A percentile compares a stretch with the other conserved stretches of the same genome.
These are phyloP conservation scores for Gomphus bonarii DNA, from an alignment of 1,284 basidiomycete genomes.

Conservation along the genomic window DNA sequence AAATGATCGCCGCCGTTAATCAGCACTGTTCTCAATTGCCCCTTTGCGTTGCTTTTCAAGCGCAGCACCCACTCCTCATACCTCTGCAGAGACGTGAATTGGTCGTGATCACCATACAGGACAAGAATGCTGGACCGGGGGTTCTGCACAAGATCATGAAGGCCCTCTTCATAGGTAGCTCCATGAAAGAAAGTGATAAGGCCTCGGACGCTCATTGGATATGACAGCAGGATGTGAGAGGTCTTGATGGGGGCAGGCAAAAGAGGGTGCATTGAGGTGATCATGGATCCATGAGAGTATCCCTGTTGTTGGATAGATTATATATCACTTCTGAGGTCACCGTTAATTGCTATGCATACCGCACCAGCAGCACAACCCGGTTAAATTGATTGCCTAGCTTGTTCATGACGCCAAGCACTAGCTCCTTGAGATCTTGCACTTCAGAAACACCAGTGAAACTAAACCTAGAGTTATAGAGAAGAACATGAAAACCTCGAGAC, in stretches of 20 bases:
- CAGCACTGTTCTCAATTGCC: slow-evolving; percentile 20
- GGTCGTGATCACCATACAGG: slow-evolving; percentile 58
- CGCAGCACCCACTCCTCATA: slow-evolving; percentile 46
- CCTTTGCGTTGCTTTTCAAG: slow-evolving; percentile 22
- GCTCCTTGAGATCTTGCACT: slow-evolving; percentile 50
- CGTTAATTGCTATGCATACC: slow-evolving; percentile 16
- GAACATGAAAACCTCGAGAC: slow-evolving; percentile 39
- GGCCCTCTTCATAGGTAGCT: slow-evolving; percentile 36
- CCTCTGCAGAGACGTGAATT: slow-evolving; percentile 50
- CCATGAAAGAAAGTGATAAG: slow-evolving; percentile 62
- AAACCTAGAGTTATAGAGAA: slow-evolving; percentile 64
- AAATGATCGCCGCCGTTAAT: slow-evolving; percentile 38
- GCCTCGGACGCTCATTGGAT: slow-evolving; percentile 59
- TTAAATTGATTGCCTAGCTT: slow-evolving; percentile 29
- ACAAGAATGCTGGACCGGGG: slow-evolving; percentile 43
- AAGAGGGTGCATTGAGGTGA: slow-evolving; percentile 51
- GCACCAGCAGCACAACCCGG: slow-evolving; percentile 43
- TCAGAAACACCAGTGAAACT: slow-evolving; percentile 63
- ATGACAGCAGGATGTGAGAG: slow-evolving; percentile 63
- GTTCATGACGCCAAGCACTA: slow-evolving; percentile 47
- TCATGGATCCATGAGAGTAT: slow-evolving; percentile 72
- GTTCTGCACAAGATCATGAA: slow-evolving; percentile 38
- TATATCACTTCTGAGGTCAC: slow-evolving; percentile 2
- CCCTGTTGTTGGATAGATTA: slow-evolving; percentile 34
- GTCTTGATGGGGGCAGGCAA: slow-evolving; percentile 37